Base-by-base conservation (phyloP, 139 green algal genomes). In the Coelastrella sp. region DNA sequence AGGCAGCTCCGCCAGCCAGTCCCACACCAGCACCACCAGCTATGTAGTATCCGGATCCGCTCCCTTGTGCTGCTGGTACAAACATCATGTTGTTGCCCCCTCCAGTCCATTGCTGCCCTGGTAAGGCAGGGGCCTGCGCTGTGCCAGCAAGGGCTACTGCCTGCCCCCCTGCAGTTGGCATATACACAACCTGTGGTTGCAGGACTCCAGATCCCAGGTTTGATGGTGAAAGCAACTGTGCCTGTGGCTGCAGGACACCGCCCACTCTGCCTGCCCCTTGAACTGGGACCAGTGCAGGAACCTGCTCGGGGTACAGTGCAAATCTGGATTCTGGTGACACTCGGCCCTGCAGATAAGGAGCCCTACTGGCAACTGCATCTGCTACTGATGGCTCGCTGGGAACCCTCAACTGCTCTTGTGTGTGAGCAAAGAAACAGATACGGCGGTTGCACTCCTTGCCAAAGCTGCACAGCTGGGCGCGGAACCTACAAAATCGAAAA, bases 401-500 rank as follows among this genome's bases (percentile, higher is more conserved):
- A 9, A 71, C 32, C n/a, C 96, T 87, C 64, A 98, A 89, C 91
- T 99, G 93, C 45, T 96, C 90, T 45, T 93, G 88, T 25, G 71
- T 89, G 86, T 99, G 96, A 8, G 96, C 96, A 72, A 99, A 99
- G 91, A 99, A 99, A 91, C 96, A 99, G 45, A 98, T 95, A 32
- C 68, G 67, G 40, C 80, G 66, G 80, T 72, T 79, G 80, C 80
- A 86, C 23, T 86, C 67, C 11, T 67, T 80, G 32, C 93, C 94
- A 74, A 98, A 92, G 85, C 94, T 96, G 91, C 95, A 98, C 68
- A 93, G 81, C 92, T 95, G 89, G 35, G 92, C 94, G 27, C 91
- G 74, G 89, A 98, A 98, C 43, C 95, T 84, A 60, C 53, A 72
- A n/a, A n/a, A n/a, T n/a, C n/a, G n/a, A n/a, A n/a, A n/a, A n/a